Evolutionary conservation across 345 rosid species (phyloP), one percentile per base, ranked within the genome.

Genomic region (Boechera stricta): DNA sequence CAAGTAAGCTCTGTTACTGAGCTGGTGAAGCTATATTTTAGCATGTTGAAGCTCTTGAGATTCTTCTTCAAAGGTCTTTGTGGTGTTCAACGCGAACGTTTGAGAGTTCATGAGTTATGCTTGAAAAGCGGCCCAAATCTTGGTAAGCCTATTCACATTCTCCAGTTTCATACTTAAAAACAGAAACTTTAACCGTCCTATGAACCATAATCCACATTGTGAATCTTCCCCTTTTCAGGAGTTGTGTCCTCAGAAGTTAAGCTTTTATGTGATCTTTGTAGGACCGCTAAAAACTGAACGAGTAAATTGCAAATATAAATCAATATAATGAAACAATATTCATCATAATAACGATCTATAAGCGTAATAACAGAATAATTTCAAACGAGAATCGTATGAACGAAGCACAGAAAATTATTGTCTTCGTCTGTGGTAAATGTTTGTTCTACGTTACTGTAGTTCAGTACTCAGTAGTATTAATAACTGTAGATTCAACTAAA

Each of bases 31-130:
- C n/a, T 53, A 21, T 21, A 21, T 1, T 21, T 21, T 21, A 92
- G 96, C 95, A 91, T 83, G 99, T 95, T 39, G 98, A 95, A 86
- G 99, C 98, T n/a, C 92, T 95, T 56, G 96, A 91, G 83, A 95
- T 95, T 79, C 98, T 95, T 70, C 92, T 95, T 78, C 99, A 89
- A 89, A 73, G 99, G 98, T 79, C 96, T 92, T 32, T 95, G 98
- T 79, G 99, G 99, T 68, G 98, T 92, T 80, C 92, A 87, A n/a
- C 90, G 83, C 48, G 92, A 90, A 75, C 89, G 86, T 57, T 73
- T 95, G 67, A 87, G 92, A 84, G 86, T 95, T 53, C 99, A 95
- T 85, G 99, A 95, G 81, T 76, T 95, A 6, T 87, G 88, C 77
- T 87, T 92, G 41, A 95, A 87, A 86, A 92, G 91, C 48, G 83